Conservation (phyloP, 164 flowering plant genomes). For the Sextonia rubra region DNA sequence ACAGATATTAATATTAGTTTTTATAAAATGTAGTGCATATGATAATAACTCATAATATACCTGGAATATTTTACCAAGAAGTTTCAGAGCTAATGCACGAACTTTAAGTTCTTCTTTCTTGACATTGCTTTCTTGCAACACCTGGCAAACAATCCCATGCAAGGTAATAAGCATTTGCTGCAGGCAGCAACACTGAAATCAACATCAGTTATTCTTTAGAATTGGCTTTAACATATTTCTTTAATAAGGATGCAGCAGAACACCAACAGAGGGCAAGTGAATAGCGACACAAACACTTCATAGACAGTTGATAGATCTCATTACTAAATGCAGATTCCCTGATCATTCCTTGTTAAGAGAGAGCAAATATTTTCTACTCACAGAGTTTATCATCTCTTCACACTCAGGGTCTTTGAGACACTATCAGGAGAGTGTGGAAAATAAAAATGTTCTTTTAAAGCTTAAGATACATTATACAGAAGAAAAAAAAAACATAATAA, state of each 20-base stretch:
- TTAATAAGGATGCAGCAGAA: not conserved
- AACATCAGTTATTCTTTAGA: conserved; percentile 5
- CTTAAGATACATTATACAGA: too few species aligned
- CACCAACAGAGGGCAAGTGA: not conserved
- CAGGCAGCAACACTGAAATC: not conserved
- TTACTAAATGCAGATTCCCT: not conserved
- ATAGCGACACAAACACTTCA: not conserved
- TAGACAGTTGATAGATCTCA: not conserved
- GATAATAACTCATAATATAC: conserved; percentile 22
- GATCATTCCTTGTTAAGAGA: too few species aligned
- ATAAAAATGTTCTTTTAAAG: too few species aligned
- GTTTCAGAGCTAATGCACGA: conserved; percentile 69
- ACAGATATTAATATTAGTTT: not conserved
- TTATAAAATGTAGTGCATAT: not conserved
- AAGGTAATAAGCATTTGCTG: not conserved
- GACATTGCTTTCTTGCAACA: conserved; percentile 57
- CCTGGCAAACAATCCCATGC: conserved; percentile 34
- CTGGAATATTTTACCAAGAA: conserved; percentile 82
- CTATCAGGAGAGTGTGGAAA: too few species aligned
- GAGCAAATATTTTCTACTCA: too few species aligned
- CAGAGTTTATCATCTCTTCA: too few species aligned
- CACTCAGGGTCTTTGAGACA: too few species aligned
- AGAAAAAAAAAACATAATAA: too few species aligned
- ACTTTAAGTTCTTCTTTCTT: conserved; percentile 80
- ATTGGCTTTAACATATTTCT: not conserved